Evolutionary conservation across 1,284 basidiomycete species (phyloP), one percentile per base, ranked within the genome.

Genomic region (Dichomitus squalens): DNA sequence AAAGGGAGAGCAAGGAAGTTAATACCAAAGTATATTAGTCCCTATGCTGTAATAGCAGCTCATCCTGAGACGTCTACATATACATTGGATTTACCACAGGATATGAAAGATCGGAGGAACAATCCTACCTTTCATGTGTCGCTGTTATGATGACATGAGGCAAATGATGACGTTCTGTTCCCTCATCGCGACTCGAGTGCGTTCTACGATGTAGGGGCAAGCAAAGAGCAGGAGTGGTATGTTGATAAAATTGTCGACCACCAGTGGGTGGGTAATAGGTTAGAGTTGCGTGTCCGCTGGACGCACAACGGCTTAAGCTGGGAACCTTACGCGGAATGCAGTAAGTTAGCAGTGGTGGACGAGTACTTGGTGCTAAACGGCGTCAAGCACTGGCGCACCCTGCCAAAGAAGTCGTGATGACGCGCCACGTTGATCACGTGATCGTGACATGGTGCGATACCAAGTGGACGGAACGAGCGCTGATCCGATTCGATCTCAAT

Each of bases 1-100:
- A 73, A 72, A 47, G 71, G 69, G 2, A 23, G 68, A 0, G 74
- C 70, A 0, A 34, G 58, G 0, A 75, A 76, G 39, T 57, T 76
- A 2, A 23, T 67, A 4, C 74, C 74, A 0, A 65, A 66, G 20
- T 76, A 63, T 57, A 67, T 76, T 0, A 72, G 74, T 0, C 75
- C 73, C 0, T 76, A 67, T 47, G 49, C 40, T 40, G 64, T 75
- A 0, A 2, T 61, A 3, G 31, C 50, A 14, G 65, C 57, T 1
- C 9, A 58, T 25, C 55, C 58, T 0, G 52, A 58, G 2, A 62
- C 40, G 2, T 70, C 68, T 0, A 67, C 38, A 7, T 73, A 70
- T 39, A 64, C 50, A 16, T 41, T 74, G 31, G 69, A 72, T 7
- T 33, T 75, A 8, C 66, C 70, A 0, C 35, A 47, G 7, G 67